Conservation (phyloP, 495 filamentous ascomycete species). For the Cercophora sp. region DNA sequence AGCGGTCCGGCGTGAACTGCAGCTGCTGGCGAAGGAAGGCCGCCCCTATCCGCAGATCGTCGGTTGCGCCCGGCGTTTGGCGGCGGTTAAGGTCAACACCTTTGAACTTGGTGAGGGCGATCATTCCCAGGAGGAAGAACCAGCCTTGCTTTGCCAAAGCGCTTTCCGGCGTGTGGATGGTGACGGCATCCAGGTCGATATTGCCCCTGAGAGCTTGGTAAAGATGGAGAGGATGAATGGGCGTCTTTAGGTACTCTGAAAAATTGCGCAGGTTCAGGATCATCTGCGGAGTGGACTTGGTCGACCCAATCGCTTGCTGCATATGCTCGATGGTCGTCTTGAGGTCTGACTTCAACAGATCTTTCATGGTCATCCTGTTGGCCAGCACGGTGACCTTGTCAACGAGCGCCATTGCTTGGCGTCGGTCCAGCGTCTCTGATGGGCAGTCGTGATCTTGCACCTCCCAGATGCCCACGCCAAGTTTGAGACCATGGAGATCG, state of each 20-base stretch:
- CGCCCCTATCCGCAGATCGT: slow-evolving; percentile 80
- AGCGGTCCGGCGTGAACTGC: slow-evolving; percentile 76
- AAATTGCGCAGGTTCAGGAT: slow-evolving; percentile 71
- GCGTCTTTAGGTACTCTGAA: slow-evolving; percentile 68
- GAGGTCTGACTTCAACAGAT: slow-evolving; percentile 83
- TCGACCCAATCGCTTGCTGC: slow-evolving; percentile 57
- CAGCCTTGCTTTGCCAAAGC: slow-evolving; percentile 76
- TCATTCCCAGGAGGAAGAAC: slow-evolving; percentile 88
- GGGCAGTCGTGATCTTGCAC: slow-evolving; percentile 73
- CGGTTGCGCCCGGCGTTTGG: slow-evolving; percentile 68
- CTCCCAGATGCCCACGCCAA: slow-evolving; percentile 62
- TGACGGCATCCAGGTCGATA: slow-evolving; percentile 54
- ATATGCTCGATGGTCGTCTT: slow-evolving; percentile 86
- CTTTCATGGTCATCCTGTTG: slow-evolving; percentile 80
- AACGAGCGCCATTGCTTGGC: slow-evolving; percentile 71
- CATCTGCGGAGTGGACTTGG: slow-evolving; percentile 65
- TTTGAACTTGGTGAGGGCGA: slow-evolving; percentile 81
- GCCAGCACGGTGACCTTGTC: slow-evolving; percentile 78
- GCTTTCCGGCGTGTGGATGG: slow-evolving; percentile 46
- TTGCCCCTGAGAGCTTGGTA: slow-evolving; percentile 74
- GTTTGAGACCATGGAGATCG: slow-evolving; percentile 80
- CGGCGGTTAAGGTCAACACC: slow-evolving; percentile 68
- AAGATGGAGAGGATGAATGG: slow-evolving; percentile 78
- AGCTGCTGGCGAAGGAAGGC: slow-evolving; percentile 81
- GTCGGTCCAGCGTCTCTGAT: slow-evolving; percentile 68